These are phyloP conservation scores for Verruconis gallopava DNA, from an alignment of 2,329 filamentous ascomycete genomes.

Conservation along the genomic window DNA sequence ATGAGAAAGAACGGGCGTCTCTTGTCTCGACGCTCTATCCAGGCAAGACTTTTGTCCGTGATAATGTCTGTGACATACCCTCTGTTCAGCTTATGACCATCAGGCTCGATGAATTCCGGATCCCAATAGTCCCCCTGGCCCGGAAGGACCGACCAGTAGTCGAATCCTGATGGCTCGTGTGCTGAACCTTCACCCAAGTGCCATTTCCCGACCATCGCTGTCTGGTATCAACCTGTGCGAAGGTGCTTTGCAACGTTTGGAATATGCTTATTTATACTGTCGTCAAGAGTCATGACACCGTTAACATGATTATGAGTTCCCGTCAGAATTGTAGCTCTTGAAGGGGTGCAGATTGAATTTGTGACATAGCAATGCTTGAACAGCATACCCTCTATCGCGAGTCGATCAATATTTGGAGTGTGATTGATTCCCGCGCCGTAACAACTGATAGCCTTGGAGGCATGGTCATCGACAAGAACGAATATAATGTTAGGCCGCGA, in stretches of 20 bases:
- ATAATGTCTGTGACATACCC: slow-evolving; percentile 43
- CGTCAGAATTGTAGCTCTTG: slow-evolving; percentile 36
- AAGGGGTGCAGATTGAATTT: slow-evolving; percentile 41
- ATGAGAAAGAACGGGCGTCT: slow-evolving; percentile 39
- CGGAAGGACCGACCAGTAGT: slow-evolving; percentile 39
- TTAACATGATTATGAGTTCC: slow-evolving; percentile 23
- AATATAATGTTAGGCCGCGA: slow-evolving; percentile 37
- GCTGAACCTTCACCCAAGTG: slow-evolving; percentile 36
- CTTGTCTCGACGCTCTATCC: slow-evolving; percentile 23
- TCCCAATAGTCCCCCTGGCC: slow-evolving; percentile 42
- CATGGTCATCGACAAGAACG: slow-evolving; percentile 44
- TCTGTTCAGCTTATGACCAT: slow-evolving; percentile 19
- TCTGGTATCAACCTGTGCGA: slow-evolving; percentile 34
- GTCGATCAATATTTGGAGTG: slow-evolving; percentile 39
- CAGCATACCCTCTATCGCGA: slow-evolving; percentile 37
- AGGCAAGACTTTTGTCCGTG: slow-evolving; percentile 36
- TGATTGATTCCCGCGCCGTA: slow-evolving; percentile 40
- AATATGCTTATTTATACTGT: slow-evolving; percentile 36
- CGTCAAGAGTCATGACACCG: slow-evolving; percentile 37
- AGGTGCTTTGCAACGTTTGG: slow-evolving; percentile 42
- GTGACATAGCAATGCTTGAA: slow-evolving; percentile 44
- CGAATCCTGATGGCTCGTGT: slow-evolving; percentile 38
- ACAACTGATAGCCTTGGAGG: slow-evolving; percentile 35
- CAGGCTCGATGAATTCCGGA: slow-evolving; percentile 34
- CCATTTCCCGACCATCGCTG: slow-evolving; percentile 43